Conservation (phyloP, 352 stramenopile genomes). For the Plasmopara viticola region DNA sequence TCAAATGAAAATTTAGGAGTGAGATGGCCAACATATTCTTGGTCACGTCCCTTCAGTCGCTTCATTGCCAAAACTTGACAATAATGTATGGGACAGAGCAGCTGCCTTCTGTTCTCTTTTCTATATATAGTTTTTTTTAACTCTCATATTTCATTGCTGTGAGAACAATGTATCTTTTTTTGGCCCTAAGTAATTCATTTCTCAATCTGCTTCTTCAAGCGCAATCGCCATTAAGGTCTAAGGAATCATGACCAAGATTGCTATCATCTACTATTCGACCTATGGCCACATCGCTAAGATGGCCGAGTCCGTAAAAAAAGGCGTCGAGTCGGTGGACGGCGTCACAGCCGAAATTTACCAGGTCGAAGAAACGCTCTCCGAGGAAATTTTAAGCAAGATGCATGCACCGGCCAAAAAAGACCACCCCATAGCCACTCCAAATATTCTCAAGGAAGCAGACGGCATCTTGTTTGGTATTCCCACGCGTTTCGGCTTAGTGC, state of each 20-base stretch:
- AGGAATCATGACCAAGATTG: constrained; percentile 52
- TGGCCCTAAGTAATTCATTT: constrained; percentile 8
- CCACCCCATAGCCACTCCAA: constrained; percentile 49
- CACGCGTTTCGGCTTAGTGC: constrained; percentile 72
- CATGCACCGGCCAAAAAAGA: constrained; percentile 70
- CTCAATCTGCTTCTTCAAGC: constrained; percentile 17
- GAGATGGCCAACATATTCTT: no score
- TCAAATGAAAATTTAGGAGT: no score
- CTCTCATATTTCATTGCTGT: no score
- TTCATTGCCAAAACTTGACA: no score
- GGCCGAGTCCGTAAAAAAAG: constrained; percentile 66
- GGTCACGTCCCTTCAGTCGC: no score
- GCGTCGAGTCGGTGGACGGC: constrained; percentile 60
- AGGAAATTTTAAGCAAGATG: constrained; percentile 82
- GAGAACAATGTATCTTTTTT: no score
- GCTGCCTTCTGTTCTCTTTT: no score
- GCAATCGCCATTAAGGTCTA: constrained; percentile 6
- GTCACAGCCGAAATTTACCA: constrained; percentile 64
- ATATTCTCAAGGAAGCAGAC: constrained; percentile 65
- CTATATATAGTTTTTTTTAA: no score
- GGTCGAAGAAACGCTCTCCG: constrained; percentile 70
- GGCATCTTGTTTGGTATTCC: constrained; percentile 85
- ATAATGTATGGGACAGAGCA: no score
- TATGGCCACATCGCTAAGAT: constrained; percentile 83
- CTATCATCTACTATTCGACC: constrained; percentile 82